A percentile compares a stretch with the other conserved stretches of the same genome.
Evolutionary conservation across 495 filamentous ascomycete genomes (phyloP).

Genomic region (Rostrohypoxylon terebratum): DNA sequence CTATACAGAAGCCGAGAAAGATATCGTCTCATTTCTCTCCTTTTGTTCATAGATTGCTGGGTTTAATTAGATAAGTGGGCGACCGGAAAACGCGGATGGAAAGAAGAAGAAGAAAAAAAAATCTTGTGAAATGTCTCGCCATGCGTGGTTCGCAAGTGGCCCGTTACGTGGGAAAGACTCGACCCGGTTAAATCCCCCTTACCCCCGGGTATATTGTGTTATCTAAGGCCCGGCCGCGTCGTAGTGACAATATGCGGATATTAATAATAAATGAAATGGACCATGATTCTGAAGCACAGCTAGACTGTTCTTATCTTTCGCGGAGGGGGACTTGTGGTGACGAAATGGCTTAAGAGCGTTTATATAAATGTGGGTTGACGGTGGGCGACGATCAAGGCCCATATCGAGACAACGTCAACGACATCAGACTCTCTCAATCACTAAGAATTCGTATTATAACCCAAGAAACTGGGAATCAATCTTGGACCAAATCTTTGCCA

Average conservation of each 20-base stretch:
- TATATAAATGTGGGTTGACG: conserved; percentile 39
- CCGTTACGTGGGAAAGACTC: conserved; percentile 42
- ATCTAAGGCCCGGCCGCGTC: conserved; percentile 43
- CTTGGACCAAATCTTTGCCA: conserved; percentile 9
- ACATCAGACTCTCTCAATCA: conserved; percentile 20
- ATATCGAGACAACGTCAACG: conserved; percentile 27
- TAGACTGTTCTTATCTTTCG: conserved; percentile 44
- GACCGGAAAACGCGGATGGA: conserved; percentile 25
- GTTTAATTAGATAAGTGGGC: conserved; percentile 28
- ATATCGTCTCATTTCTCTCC: conserved; percentile 22
- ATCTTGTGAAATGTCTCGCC: conserved; percentile 19
- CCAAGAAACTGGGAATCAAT: conserved; percentile 23
- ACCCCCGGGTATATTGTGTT: conserved; percentile 47
- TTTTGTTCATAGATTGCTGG: conserved; percentile 9
- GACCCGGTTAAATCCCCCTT: conserved; percentile 49
- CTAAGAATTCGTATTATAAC: conserved; percentile 8
- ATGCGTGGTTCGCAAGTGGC: conserved; percentile 41
- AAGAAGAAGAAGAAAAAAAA: conserved; percentile 1
- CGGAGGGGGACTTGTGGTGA: conserved; percentile 32
- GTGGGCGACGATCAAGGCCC: conserved; percentile 35
- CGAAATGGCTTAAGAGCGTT: conserved; percentile 22
- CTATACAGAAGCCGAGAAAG: conserved; percentile 5
- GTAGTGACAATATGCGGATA: conserved; percentile 47
- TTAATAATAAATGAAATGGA: conserved; percentile 50
- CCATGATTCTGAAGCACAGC: conserved; percentile 36